These are phyloP conservation scores for Anethum foeniculum DNA, from an alignment of 140 eudicot species.

Conservation along the genomic window DNA sequence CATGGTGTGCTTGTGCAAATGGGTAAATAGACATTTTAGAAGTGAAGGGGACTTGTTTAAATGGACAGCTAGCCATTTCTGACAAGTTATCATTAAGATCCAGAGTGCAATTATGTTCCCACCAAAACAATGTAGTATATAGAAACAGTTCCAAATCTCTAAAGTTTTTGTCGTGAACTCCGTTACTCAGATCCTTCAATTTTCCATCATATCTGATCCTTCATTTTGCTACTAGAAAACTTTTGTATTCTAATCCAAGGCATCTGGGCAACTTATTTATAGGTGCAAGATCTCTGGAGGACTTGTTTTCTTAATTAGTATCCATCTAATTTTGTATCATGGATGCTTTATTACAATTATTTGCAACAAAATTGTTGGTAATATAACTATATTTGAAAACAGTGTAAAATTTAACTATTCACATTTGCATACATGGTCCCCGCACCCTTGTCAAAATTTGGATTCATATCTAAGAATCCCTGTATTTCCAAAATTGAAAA, in stretches of 20 bases:
- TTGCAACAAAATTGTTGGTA: neutral
- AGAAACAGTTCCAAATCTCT: neutral
- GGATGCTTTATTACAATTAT: too few relatives aligned
- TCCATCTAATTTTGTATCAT: neutral
- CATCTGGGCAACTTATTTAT: neutral
- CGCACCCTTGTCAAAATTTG: neutral
- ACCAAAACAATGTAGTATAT: neutral
- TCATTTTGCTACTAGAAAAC: neutral
- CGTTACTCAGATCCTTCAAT: neutral
- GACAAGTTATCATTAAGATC: neutral
- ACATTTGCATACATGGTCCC: neutral
- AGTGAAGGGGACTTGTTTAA: neutral
- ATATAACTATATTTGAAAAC: neutral
- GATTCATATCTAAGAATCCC: neutral
- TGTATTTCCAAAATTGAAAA: neutral
- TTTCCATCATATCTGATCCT: neutral
- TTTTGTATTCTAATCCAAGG: neutral
- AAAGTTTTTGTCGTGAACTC: neutral
- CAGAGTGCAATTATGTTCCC: neutral
- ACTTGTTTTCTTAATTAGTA: neutral
- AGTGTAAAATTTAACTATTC: too few relatives aligned
- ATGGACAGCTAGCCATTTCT: neutral
- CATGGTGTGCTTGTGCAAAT: neutral
- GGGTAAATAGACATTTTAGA: neutral
- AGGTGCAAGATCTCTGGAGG: neutral